Evolutionary conservation across 192 early-diverging fungal genomes (phyloP).

Genomic region (Rhizoclosmatium globosum): DNA sequence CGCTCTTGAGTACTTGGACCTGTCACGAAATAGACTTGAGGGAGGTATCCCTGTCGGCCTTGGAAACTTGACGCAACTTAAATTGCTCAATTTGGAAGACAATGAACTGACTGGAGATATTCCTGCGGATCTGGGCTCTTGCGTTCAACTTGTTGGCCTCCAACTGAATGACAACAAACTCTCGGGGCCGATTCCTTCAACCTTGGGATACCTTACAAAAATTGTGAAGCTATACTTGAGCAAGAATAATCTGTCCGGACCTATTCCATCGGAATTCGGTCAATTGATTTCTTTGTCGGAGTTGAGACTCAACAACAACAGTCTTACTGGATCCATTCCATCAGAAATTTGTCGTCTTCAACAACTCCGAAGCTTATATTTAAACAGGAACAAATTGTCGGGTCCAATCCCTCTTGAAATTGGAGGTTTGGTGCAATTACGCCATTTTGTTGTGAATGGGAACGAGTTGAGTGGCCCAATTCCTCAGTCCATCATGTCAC

Average conservation of each 20-base stretch:
- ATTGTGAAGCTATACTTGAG: neutral
- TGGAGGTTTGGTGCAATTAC: neutral
- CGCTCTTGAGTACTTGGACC: neutral
- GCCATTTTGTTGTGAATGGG: neutral
- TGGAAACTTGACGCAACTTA: neutral
- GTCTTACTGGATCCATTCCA: neutral
- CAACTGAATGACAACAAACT: neutral
- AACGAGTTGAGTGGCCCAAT: neutral
- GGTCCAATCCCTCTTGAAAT: neutral
- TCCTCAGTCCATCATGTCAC: neutral
- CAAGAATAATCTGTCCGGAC: constrained; percentile 15
- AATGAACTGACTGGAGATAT: constrained; percentile 10
- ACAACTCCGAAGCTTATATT: neutral
- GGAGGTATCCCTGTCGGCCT: neutral
- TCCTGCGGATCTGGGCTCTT: neutral
- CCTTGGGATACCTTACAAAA: neutral
- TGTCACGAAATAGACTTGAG: neutral
- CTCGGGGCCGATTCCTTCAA: neutral
- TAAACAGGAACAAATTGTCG: neutral
- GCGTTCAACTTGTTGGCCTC: neutral
- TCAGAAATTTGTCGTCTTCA: neutral
- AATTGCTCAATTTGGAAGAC: neutral
- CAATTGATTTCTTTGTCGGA: constrained; percentile 10
- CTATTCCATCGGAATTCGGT: constrained; percentile 5
- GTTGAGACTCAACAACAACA: neutral